Evolutionary conservation across 371 early-diverging fungal genomes (phyloP).

Genomic region (Mucor lusitanicus): DNA sequence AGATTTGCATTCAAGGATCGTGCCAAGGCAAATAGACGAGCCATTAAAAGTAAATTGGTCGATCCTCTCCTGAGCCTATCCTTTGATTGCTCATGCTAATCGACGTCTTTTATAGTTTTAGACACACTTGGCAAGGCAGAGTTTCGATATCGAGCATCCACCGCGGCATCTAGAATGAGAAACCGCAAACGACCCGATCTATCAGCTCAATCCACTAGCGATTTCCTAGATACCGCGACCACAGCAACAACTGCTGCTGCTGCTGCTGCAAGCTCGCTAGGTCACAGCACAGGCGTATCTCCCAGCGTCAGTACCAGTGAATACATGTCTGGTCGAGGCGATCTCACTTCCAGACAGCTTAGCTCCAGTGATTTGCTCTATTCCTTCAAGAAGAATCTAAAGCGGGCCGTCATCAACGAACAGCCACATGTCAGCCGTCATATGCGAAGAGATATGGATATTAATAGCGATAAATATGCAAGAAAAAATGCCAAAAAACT

Average conservation of each 20-base stretch:
- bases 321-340: not conserved
- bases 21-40: not conserved
- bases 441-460: constrained; percentile 13
- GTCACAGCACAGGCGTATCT: not conserved
- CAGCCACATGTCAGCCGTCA: constrained; percentile 18
- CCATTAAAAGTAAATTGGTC: not conserved
- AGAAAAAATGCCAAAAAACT: constrained; percentile 35
- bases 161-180: constrained; percentile 1
- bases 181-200: constrained; percentile 1
- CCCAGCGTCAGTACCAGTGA: not conserved
- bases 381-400: constrained; percentile 24
- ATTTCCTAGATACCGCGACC: not conserved
- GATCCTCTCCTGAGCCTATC: not conserved
- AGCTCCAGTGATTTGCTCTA: constrained; percentile 16
- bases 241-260: not conserved
- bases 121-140: not conserved
- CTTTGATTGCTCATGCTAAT: not conserved
- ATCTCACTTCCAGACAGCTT: not conserved
- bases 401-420: constrained; percentile 31
- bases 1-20: constrained; percentile 49
- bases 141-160: not conserved
- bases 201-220: not conserved
- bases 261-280: not conserved
- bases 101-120: not conserved
- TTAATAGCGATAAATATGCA: constrained; percentile 33